Evolutionary conservation across 164 flowering plant species (phyloP), one percentile per base, ranked within the genome.

Genomic region (Tetracentron sinense): DNA sequence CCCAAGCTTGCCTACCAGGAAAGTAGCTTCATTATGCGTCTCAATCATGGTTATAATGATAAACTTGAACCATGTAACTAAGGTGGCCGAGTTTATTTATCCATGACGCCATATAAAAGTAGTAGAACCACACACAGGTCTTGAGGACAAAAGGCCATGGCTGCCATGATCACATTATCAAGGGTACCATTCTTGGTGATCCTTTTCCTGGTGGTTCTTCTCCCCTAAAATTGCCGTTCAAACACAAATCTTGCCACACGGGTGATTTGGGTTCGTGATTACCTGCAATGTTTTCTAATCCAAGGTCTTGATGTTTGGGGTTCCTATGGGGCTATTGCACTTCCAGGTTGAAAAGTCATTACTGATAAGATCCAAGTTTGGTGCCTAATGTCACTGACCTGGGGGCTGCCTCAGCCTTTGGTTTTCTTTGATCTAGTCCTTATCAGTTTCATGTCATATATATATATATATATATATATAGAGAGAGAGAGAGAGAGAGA

Each of bases 251-350:
- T n/a, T n/a, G n/a, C n/a, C n/a, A n/a, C n/a, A n/a, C n/a, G n/a
- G n/a, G n/a, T n/a, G n/a, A n/a, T n/a, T 84, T 0, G 94, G 92
- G 16, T 80, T 87, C 55, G 71, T 87, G 54, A 59, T 80, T 4
- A 83, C 87, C 0, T 52, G 48, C 10, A 84, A 85, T 56, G 79
- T 75, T 62, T 82, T 68, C 28, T 72, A 75, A 74, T 82, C 85
- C 1, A 82, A 81, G 50, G 82, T 78, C 6, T 35, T 87, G 74
- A 74, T 81, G 79, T 87, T 84, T 77, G 80, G 84, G 67, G 62
- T 87, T 42, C 92, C 97, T 0, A 66, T 70, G 27, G 97, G 92
- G 29, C 77, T 86, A 3, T 76, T 85, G 54, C 92, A 88, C 71
- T 85, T 87, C 60, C 92, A 87, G 82, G 68, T 3, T 64, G 67